Base-by-base conservation (phyloP, 2,329 filamentous ascomycete species). In the Neopestalotiopsis sp. region DNA sequence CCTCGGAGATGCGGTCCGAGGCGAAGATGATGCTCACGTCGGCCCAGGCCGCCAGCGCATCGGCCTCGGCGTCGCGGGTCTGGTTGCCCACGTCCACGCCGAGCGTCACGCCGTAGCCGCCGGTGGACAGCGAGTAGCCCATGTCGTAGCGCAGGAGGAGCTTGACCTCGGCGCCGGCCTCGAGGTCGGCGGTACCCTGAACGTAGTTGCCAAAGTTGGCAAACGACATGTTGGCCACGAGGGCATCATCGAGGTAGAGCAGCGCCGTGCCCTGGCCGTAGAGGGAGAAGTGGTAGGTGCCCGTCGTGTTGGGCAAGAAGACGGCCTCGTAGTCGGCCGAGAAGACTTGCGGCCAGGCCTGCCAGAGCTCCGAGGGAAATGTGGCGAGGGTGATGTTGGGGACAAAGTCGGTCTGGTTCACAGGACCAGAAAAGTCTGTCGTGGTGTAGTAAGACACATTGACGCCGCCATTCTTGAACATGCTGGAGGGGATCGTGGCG, bases 21-120 rank as follows among this genome's bases (percentile, higher is more conserved):
- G 68, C 71, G 30, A 73, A 72, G 20, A 73, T 45, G 56, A 72
- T 68, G 60, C 71, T 72, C 20, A 73, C 56, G 49, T 72, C 71
- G 34, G 70, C 67, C 30, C 40, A 45, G 12, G 62, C 34, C 14
- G 71, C 71, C 14, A 73, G 67, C 12, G 71, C 67, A 34, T 70
- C 68, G n/a, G 71, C 70, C 28, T 71, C 68, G 3, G 52, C 58
- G 56, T 67, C 66, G n/a, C 65, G 58, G 17, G 64, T 68, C 30
- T 13, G 14, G 66, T 66, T 65, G 38, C 32, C 67, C 34, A 68
- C 70, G 4, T 63, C n/a, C 20, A 63, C 65, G 9, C 70, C 70
- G 4, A 71, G 70, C 4, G 67, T 71, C 28, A 72, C 66, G 24
- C 71, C 70, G 61, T 70, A 72, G 7, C 64, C 71, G 24, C 68